Evolutionary conservation across 495 filamentous ascomycete species (phyloP).

Genomic region (Staphylotrichum longicolle): DNA sequence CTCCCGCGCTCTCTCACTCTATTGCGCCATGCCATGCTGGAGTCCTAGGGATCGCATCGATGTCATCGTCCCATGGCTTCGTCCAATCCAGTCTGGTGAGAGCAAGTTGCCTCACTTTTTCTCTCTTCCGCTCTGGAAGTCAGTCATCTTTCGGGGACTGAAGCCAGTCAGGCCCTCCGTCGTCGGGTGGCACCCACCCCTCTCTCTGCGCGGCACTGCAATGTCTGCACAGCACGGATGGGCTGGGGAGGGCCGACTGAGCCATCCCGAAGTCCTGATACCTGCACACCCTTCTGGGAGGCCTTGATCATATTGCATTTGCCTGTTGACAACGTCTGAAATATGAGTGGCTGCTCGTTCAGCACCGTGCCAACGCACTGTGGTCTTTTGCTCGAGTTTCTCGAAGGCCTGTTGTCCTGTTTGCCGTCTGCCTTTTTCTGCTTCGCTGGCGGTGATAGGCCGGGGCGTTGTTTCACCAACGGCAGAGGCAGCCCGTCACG

Average conservation of each 20-base stretch:
- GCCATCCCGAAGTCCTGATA: neutral
- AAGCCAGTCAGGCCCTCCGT: neutral
- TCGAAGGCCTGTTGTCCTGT: neutral
- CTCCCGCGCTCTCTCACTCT: too few relatives aligned
- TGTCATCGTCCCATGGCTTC: too few relatives aligned
- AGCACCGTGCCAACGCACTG: conserved; percentile 16
- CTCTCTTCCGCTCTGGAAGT: neutral
- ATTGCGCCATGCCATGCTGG: too few relatives aligned
- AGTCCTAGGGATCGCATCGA: too few relatives aligned
- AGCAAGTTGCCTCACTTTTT: conserved; percentile 7
- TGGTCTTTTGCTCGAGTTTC: neutral
- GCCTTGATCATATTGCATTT: neutral
- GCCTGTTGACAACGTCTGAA: neutral
- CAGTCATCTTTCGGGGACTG: neutral
- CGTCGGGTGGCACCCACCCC: neutral
- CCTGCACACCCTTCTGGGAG: neutral
- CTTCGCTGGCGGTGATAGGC: neutral
- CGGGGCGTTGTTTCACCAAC: conserved; percentile 1
- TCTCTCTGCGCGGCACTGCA: neutral
- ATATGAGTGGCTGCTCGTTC: neutral
- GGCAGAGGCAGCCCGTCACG: conserved; percentile 15
- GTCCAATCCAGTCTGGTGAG: neutral
- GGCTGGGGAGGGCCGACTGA: neutral
- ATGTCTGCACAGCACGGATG: conserved; percentile 3
- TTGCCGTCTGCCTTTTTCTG: neutral